phyloP scores from a whole-genome alignment of 441 rosid species.

The Flueggea neowawraea region DNA sequence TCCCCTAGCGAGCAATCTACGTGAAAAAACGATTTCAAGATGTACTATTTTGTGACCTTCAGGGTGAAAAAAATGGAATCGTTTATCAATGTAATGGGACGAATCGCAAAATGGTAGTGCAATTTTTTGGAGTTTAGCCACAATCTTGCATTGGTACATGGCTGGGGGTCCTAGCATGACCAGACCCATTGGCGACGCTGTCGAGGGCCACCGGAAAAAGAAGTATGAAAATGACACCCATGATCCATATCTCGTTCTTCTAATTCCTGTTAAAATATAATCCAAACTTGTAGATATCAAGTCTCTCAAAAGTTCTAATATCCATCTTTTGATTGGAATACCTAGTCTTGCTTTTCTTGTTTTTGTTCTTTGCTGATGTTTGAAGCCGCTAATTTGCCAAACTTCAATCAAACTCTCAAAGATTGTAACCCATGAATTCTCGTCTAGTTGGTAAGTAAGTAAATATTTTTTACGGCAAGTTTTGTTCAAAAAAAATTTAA shows the following conservation, averaged over 20 bases:
- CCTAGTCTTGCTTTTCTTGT: no score
- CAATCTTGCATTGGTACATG: neutral
- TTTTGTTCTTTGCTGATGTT: no score
- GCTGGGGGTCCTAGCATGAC: slow-evolving; percentile 16
- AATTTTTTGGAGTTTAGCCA: slow-evolving; percentile 5
- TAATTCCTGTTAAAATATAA: neutral
- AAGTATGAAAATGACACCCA: slow-evolving; percentile 17
- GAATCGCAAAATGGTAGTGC: slow-evolving; percentile 2
- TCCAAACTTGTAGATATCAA: no score
- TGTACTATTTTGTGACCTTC: neutral
- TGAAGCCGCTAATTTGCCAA: no score
- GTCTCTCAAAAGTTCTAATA: no score
- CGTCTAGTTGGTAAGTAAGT: no score
- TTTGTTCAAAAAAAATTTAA: no score
- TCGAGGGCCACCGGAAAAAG: slow-evolving; percentile 16
- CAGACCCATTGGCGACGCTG: slow-evolving; percentile 2
- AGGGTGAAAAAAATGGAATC: neutral
- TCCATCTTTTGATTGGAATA: no score
- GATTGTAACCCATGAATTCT: no score
- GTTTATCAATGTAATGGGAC: neutral
- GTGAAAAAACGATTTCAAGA: neutral
- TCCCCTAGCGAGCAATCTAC: neutral
- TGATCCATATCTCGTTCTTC: neutral
- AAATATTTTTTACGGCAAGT: no score
- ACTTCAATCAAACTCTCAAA: no score